Conservation (phyloP, 306 rosid genomes). For the Castanea mollissima region DNA sequence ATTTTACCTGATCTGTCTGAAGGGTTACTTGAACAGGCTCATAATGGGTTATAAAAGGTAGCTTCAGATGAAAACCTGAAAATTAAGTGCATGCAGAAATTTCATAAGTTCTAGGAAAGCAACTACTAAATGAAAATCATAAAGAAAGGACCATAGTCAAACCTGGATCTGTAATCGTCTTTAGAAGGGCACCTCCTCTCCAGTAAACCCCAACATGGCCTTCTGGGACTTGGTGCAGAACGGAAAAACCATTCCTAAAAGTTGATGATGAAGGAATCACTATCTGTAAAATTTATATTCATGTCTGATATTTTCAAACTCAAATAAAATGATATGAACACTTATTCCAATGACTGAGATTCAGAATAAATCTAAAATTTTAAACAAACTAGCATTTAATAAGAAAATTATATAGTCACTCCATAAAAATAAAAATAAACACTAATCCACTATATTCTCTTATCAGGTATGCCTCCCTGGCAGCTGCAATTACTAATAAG, state of each 20-base stretch:
- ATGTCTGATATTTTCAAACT: not conserved
- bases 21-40: conserved; percentile 94
- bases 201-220: conserved; percentile 97
- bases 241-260: conserved; percentile 37
- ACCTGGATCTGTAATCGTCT: conserved; percentile 82
- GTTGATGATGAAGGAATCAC: conserved; percentile 51
- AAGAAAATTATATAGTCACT: too few relatives aligned
- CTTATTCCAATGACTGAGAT: not conserved
- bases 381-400: not conserved
- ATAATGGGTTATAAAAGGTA: conserved; percentile 76
- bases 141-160: not conserved
- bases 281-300: conserved; percentile 38
- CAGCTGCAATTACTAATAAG: not conserved
- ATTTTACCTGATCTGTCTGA: conserved; percentile 72
- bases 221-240: conserved; percentile 96
- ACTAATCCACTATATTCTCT: not conserved
- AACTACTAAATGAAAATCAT: not conserved
- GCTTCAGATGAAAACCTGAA: conserved; percentile 85
- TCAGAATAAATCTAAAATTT: not conserved
- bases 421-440: not conserved
- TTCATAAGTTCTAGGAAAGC: not conserved
- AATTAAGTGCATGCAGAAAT: conserved; percentile 2
- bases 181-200: conserved; percentile 95
- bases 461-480: not conserved
- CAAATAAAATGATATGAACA: not conserved